Conservation (phyloP, 108 stramenopile species). For the Nannochloropsis gaditana region DNA sequence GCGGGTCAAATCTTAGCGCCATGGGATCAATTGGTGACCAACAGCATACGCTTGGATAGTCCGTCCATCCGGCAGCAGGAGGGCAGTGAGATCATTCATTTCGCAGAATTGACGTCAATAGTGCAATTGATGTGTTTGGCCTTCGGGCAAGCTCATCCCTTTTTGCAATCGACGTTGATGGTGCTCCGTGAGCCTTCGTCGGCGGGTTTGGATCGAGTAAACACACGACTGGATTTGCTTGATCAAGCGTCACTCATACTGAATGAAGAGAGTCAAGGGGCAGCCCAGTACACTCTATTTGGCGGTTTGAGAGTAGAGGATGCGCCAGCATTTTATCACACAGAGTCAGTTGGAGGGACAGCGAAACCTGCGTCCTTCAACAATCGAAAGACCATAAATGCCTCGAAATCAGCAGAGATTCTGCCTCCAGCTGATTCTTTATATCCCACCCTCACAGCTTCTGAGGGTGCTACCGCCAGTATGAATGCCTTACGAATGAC, state of each 20-base stretch:
- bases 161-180: constrained; percentile 16
- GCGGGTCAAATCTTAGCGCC: background rate
- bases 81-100: background rate
- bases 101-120: background rate
- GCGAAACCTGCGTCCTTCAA: background rate
- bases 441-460: background rate
- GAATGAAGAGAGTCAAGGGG: background rate
- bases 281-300: background rate
- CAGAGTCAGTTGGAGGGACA: background rate
- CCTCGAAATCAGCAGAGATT: background rate
- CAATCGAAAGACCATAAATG: background rate
- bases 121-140: background rate
- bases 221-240: background rate
- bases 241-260: background rate
- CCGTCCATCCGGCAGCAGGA: background rate
- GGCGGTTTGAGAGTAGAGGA: background rate
- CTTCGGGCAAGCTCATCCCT: background rate
- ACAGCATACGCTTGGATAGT: background rate
- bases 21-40: background rate
- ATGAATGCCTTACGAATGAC: constrained; percentile 17
- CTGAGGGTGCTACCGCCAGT: background rate
- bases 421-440: background rate
- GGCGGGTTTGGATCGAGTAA: background rate
- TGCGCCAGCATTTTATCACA: background rate
- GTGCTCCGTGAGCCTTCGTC: background rate